phyloP scores from a whole-genome alignment of 176 grass and related monocot genomes.

The Oryza coarctata region DNA sequence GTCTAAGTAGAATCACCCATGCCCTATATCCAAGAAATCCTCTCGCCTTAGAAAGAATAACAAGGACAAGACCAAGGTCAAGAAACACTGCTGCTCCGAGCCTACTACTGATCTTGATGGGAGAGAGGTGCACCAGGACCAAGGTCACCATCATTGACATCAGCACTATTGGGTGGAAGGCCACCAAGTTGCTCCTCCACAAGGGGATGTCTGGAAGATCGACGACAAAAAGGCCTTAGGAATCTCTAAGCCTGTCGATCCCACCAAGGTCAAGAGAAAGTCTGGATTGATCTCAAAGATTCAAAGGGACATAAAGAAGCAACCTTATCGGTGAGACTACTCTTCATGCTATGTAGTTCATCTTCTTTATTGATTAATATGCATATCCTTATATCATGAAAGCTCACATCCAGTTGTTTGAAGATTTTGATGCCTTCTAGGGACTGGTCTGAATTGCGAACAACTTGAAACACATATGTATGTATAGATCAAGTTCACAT shows the following conservation, averaged over 20 bases:
- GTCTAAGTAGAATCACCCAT: conserved; percentile 18
- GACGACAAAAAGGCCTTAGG: conserved; percentile 32
- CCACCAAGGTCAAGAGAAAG: conserved; percentile 50
- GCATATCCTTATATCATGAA: neutral
- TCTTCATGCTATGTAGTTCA: neutral
- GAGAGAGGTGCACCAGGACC: conserved; percentile 42
- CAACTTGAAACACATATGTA: no score
- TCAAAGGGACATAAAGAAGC: conserved; percentile 31
- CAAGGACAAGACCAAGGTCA: conserved; percentile 28
- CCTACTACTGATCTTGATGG: conserved; percentile 6
- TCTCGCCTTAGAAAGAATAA: conserved; percentile 7
- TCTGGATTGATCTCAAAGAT: conserved; percentile 43
- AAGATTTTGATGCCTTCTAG: no score
- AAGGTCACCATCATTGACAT: conserved; percentile 93
- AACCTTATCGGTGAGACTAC: conserved; percentile 19
- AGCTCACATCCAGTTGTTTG: neutral
- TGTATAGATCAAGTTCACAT: neutral
- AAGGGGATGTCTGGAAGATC: conserved; percentile 52
- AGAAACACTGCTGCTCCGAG: conserved; percentile 36
- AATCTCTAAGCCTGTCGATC: conserved; percentile 32
- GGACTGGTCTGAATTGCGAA: no score
- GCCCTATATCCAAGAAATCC: conserved; percentile 24
- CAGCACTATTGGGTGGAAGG: conserved; percentile 70
- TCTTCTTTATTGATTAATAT: conserved; percentile 15
- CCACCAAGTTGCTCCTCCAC: conserved; percentile 63